A percentile compares a stretch with the other conserved stretches of the same genome.
These are phyloP conservation scores for Ceratorhiza oryzae-sativae DNA, from an alignment of 1,284 basidiomycete genomes.

Conservation along the genomic window DNA sequence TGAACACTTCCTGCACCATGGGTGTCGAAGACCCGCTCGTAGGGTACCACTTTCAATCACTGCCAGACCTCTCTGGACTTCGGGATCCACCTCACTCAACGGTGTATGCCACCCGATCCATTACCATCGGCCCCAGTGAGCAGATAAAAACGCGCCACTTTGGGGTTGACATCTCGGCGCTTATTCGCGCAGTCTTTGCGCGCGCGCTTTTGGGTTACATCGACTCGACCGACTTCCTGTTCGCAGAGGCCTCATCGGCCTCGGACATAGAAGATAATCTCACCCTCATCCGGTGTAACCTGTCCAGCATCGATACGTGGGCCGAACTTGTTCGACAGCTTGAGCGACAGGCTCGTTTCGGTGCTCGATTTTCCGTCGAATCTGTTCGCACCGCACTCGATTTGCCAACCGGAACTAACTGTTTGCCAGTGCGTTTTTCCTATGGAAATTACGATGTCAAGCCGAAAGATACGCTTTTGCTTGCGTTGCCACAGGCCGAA, in stretches of 20 bases:
- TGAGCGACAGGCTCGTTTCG: neutral
- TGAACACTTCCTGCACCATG: slow-evolving; percentile 9
- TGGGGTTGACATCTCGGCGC: neutral
- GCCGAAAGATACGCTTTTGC: neutral
- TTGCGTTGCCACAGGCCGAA: slow-evolving; percentile 5
- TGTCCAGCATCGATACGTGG: slow-evolving; percentile 4
- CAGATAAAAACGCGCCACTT: neutral
- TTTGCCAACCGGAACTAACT: slow-evolving; percentile 6
- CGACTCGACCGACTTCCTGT: slow-evolving; percentile 29
- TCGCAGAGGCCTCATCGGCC: neutral
- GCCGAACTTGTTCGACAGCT: slow-evolving; percentile 9
- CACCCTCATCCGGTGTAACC: neutral
- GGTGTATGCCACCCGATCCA: neutral
- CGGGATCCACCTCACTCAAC: slow-evolving; percentile 20
- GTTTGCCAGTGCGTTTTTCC: slow-evolving; percentile 18
- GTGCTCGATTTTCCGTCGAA: neutral
- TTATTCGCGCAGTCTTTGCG: slow-evolving; percentile 25
- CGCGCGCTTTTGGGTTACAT: slow-evolving; percentile 28
- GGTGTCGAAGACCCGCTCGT: slow-evolving; percentile 19
- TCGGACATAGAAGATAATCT: neutral
- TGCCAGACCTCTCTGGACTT: slow-evolving; percentile 29
- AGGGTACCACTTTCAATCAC: slow-evolving; percentile 28
- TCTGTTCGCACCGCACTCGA: slow-evolving; percentile 2
- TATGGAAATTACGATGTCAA: neutral
- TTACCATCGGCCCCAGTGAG: slow-evolving; percentile 14